phyloP scores from a whole-genome alignment of 1,284 basidiomycete genomes.

The Ustilago curta region DNA sequence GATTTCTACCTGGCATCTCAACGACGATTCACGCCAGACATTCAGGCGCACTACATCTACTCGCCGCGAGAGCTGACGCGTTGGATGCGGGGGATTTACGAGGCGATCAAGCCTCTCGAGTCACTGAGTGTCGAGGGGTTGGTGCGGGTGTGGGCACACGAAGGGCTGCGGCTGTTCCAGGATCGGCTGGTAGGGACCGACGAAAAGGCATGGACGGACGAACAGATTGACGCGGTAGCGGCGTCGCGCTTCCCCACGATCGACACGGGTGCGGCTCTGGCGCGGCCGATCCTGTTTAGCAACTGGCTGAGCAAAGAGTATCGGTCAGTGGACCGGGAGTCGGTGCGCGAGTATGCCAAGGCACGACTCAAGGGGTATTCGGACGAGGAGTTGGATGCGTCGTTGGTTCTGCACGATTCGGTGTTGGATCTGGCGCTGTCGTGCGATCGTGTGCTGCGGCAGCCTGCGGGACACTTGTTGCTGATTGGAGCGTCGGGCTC shows the following conservation, averaged over 20 bases:
- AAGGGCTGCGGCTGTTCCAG: constrained; percentile 95
- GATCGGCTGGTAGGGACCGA: constrained; percentile 83
- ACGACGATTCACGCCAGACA: constrained; percentile 91
- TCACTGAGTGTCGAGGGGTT: constrained; percentile 90
- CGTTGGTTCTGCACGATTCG: constrained; percentile 98
- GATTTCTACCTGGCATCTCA: constrained; percentile 94
- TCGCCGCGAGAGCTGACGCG: constrained; percentile 98
- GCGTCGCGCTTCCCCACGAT: constrained; percentile 92
- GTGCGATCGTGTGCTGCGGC: constrained; percentile 98
- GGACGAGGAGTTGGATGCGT: constrained; percentile 86
- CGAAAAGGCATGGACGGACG: constrained; percentile 84
- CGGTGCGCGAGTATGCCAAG: constrained; percentile 94
- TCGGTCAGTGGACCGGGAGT: constrained; percentile 91
- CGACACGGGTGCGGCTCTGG: constrained; percentile 79
- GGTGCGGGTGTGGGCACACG: constrained; percentile 97
- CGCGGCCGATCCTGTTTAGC: constrained; percentile 92
- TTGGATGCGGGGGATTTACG: constrained; percentile 97
- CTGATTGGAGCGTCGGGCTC: constrained; percentile 97
- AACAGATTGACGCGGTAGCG: constrained; percentile 86
- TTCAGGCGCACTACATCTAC: constrained; percentile 99
- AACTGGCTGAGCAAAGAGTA: constrained; percentile 99
- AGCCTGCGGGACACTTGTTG: constrained; percentile 94
- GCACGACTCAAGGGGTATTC: constrained; percentile 82
- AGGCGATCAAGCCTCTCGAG: constrained; percentile 92
- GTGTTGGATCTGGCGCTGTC: constrained; percentile 96